phyloP scores from a whole-genome alignment of 2,329 filamentous ascomycete species.

The Myriangium duriaei region DNA sequence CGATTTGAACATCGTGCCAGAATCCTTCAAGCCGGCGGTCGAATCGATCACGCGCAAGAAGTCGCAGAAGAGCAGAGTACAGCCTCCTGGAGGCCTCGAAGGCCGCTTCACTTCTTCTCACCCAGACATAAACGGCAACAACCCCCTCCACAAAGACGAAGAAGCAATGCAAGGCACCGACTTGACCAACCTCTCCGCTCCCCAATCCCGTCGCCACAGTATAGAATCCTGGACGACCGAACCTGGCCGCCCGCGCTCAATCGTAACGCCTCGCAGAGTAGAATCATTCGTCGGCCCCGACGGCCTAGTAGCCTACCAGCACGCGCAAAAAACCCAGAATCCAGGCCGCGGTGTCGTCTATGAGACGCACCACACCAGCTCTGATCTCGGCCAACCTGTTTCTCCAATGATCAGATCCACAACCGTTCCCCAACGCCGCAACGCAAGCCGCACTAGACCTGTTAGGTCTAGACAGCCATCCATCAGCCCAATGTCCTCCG shows the following conservation, averaged over 20 bases:
- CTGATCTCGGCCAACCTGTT: background rate
- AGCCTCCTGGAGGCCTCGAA: conserved; percentile 62
- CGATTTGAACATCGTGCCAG: conserved; percentile 78
- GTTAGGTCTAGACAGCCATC: background rate
- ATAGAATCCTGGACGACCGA: conserved; percentile 47
- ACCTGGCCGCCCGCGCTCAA: conserved; percentile 40
- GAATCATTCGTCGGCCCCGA: conserved; percentile 66
- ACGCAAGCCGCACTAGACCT: background rate
- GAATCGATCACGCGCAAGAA: conserved; percentile 36
- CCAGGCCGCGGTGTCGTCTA: conserved; percentile 31
- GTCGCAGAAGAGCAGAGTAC: conserved; percentile 43
- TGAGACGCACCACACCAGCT: conserved; percentile 18
- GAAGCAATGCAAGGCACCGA: conserved; percentile 30
- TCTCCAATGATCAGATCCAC: background rate
- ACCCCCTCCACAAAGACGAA: conserved; percentile 57
- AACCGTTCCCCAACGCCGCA: background rate
- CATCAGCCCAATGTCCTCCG: conserved; percentile 2
- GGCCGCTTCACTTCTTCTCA: conserved; percentile 66
- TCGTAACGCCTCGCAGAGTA: conserved; percentile 55
- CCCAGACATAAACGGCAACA: conserved; percentile 48
- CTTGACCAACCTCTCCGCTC: conserved; percentile 6
- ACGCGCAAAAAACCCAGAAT: conserved; percentile 44
- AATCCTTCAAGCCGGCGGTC: conserved; percentile 56
- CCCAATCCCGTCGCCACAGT: conserved; percentile 16
- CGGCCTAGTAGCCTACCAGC: conserved; percentile 59